A percentile compares a stretch with the other conserved stretches of the same genome.
Evolutionary conservation across 345 rosid genomes (phyloP).

Genomic region (Dipteronia sinensis): DNA sequence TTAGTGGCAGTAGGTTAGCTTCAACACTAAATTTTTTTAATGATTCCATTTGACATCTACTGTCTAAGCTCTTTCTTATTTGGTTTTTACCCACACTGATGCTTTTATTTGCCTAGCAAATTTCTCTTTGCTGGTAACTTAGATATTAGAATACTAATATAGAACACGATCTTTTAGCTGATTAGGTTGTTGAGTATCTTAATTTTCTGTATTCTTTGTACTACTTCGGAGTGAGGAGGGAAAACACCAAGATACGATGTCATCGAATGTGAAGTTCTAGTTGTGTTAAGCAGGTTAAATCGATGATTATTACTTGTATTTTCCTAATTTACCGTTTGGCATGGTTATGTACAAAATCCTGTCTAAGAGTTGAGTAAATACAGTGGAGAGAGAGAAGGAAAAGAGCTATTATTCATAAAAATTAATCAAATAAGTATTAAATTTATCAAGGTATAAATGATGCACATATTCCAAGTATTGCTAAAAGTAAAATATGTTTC

Average conservation of each 20-base stretch:
- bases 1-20: conserved; percentile 91
- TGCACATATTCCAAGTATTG: not conserved
- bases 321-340: not conserved
- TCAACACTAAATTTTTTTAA: not conserved
- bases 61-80: too few species aligned
- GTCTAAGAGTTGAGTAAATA: too few species aligned
- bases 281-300: not conserved
- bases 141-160: not conserved
- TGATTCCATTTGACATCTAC: not conserved
- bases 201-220: not conserved
- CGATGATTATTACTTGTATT: not conserved
- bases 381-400: too few species aligned
- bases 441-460: not conserved
- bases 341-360: too few species aligned
- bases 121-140: not conserved
- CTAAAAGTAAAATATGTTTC: not conserved
- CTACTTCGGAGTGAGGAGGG: not conserved
- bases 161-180: not conserved
- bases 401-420: too few species aligned
- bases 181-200: not conserved
- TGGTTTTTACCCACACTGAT: not conserved
- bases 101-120: not conserved
- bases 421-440: not conserved
- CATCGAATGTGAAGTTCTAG: not conserved
- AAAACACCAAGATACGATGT: not conserved